phyloP scores from a whole-genome alignment of 192 early-diverging fungal species.

The Diversispora epigaea region DNA sequence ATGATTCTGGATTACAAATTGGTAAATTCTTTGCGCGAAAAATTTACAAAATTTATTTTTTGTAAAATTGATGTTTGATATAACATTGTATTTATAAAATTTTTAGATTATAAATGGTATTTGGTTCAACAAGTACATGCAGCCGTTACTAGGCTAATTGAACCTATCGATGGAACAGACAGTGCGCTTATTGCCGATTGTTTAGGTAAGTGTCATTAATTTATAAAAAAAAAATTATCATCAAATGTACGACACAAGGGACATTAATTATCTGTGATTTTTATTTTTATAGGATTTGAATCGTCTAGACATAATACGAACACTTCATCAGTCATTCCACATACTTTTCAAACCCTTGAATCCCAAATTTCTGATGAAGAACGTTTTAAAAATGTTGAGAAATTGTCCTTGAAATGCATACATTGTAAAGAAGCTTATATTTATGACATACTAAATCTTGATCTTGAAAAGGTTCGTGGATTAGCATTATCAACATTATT shows the following conservation, averaged over 20 bases:
- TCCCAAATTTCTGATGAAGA: slow-evolving; percentile 73
- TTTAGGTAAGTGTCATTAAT: slow-evolving; percentile 56
- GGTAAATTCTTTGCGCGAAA: slow-evolving; percentile 37
- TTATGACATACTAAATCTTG: slow-evolving; percentile 40
- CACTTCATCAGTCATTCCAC: slow-evolving; percentile 37
- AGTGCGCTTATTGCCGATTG: slow-evolving; percentile 72
- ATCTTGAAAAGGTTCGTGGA: too few species aligned
- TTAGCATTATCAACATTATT: too few species aligned
- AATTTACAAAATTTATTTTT: neutral
- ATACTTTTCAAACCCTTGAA: slow-evolving; percentile 70
- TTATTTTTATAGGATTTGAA: slow-evolving; percentile 57
- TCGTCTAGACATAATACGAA: slow-evolving; percentile 52
- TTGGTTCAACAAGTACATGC: slow-evolving; percentile 89
- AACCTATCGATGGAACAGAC: slow-evolving; percentile 85
- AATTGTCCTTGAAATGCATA: slow-evolving; percentile 60
- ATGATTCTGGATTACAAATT: slow-evolving; percentile 45
- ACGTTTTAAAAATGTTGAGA: slow-evolving; percentile 72
- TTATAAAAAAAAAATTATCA: neutral
- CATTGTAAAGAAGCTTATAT: slow-evolving; percentile 53
- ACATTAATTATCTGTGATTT: slow-evolving; percentile 3
- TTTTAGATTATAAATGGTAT: slow-evolving; percentile 86
- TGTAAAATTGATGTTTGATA: neutral
- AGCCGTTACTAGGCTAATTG: slow-evolving; percentile 78
- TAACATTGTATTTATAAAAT: slow-evolving; percentile 12
- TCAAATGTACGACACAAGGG: neutral